Evolutionary conservation across 2,329 filamentous ascomycete species (phyloP).

Genomic region (Fusarium circinatum): DNA sequence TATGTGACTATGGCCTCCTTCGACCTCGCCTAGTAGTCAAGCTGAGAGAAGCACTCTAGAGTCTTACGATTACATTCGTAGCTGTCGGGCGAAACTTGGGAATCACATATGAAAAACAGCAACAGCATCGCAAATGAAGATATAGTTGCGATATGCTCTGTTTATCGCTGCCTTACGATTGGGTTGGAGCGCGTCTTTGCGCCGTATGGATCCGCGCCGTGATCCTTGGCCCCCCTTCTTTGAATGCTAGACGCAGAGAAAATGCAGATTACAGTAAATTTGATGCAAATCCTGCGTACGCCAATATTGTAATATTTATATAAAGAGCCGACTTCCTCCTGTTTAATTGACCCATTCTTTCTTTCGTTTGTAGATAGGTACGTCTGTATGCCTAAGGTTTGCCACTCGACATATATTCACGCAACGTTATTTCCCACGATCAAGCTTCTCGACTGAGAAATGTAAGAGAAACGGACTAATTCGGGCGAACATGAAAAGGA

Average conservation of each 20-base stretch:
- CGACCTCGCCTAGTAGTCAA: not conserved
- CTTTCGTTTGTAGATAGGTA: not conserved
- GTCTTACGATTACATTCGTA: not conserved
- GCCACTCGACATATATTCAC: no score
- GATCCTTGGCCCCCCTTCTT: not conserved
- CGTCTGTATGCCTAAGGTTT: not conserved
- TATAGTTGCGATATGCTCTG: no score
- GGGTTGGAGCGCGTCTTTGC: not conserved
- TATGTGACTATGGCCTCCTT: no score
- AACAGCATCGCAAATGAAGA: no score
- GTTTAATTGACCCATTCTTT: rapidly evolving
- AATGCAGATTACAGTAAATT: not conserved
- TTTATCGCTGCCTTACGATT: not conserved
- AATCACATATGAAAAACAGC: no score
- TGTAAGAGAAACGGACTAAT: no score
- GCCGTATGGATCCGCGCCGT: not conserved
- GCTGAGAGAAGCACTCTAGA: no score
- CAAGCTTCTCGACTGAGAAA: rapidly evolving
- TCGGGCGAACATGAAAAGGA: no score
- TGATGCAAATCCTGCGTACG: not conserved
- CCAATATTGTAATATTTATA: not conserved
- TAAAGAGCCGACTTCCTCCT: not conserved
- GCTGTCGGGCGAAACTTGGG: rapidly evolving
- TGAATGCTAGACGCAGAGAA: rapidly evolving
- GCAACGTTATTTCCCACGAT: not conserved